phyloP scores from a whole-genome alignment of 352 stramenopile genomes.

The Phytophthora fragariae region DNA sequence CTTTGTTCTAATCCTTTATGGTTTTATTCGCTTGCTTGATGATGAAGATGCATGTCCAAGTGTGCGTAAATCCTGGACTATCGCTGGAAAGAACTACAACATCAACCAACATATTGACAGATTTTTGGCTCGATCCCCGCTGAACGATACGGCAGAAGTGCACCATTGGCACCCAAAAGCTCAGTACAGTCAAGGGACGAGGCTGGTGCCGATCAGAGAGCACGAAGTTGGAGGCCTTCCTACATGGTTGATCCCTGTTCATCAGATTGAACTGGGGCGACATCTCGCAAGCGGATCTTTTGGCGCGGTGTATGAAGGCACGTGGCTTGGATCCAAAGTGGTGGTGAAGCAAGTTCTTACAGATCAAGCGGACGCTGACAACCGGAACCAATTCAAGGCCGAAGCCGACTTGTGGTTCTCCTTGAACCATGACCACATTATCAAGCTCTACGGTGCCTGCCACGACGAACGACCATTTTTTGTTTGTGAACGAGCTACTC shows the following conservation, averaged over 20 bases:
- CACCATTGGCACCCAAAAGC: neutral
- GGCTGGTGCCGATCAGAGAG: neutral
- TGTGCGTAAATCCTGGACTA: neutral
- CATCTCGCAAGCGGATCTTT: neutral
- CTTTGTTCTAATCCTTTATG: neutral
- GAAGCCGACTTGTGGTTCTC: constrained; percentile 15
- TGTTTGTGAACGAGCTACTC: constrained; percentile 6
- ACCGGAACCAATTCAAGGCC: neutral
- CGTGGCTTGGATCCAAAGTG: neutral
- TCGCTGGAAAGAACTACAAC: neutral
- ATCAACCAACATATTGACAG: neutral
- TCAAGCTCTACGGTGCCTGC: constrained; percentile 10
- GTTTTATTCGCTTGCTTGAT: neutral
- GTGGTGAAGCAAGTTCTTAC: neutral
- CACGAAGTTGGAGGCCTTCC: neutral
- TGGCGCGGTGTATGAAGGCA: neutral
- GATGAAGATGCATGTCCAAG: neutral
- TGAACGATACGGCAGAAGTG: neutral
- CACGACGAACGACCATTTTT: constrained; percentile 13
- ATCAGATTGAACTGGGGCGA: neutral
- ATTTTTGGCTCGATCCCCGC: neutral
- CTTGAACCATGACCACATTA: constrained; percentile 7
- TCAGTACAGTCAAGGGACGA: neutral
- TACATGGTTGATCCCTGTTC: neutral
- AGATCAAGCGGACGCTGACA: neutral